These are phyloP conservation scores for Gaultheria prostrata DNA, from an alignment of 148 eudicot species.

Conservation along the genomic window DNA sequence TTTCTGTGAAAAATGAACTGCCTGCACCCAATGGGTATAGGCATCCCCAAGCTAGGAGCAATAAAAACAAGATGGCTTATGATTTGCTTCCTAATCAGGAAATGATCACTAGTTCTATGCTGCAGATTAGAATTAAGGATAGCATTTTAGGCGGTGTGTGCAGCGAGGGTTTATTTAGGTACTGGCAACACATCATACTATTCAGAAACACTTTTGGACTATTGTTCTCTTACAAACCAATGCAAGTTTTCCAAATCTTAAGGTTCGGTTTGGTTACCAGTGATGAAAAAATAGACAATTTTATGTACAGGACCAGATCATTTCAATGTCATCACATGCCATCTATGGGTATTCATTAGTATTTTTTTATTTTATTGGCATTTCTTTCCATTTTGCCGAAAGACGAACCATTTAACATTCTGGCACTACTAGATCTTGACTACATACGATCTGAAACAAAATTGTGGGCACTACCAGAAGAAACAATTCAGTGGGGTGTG, in stretches of 20 bases:
- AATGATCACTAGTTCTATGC: neutral
- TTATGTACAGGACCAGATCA: neutral
- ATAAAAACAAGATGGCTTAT: neutral
- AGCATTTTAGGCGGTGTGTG: neutral
- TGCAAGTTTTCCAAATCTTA: neutral
- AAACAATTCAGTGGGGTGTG: neutral
- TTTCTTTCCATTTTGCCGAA: neutral
- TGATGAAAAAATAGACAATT: neutral
- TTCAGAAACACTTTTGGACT: neutral
- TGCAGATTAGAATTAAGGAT: neutral
- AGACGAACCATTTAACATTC: neutral
- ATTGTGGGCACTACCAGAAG: constrained; percentile 14
- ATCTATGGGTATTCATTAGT: neutral
- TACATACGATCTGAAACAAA: neutral
- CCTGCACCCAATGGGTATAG: constrained; percentile 8
- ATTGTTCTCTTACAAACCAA: neutral
- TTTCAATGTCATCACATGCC: neutral
- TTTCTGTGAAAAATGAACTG: neutral
- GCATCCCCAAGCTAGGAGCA: constrained; percentile 2
- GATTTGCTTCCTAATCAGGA: constrained; percentile 34
- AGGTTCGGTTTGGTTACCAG: neutral
- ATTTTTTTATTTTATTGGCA: neutral
- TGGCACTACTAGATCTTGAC: too few species aligned
- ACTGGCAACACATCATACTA: neutral
- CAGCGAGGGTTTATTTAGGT: neutral